A percentile compares a stretch with the other conserved stretches of the same genome.
phyloP scores from a whole-genome alignment of 768 basidiomycete species.

The Phylloporus scabripes region DNA sequence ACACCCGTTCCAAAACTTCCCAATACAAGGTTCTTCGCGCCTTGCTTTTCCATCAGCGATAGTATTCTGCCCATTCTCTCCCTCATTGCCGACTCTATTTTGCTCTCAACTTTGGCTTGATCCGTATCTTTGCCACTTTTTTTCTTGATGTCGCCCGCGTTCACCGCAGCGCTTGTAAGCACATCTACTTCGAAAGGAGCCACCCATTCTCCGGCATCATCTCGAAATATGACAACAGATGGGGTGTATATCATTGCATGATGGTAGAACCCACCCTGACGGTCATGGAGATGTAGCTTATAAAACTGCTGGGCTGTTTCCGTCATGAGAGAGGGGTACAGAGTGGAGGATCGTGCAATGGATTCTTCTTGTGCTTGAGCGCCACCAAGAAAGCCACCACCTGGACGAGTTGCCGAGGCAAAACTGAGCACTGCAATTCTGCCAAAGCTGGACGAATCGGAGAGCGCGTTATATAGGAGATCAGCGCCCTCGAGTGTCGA shows the following conservation, averaged over 20 bases:
- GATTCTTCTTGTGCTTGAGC: conserved; percentile 79
- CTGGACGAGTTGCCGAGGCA: conserved; percentile 68
- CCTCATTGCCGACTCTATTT: conserved; percentile 54
- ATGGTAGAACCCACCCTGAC: conserved; percentile 58
- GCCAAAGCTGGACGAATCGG: conserved; percentile 11
- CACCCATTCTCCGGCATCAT: conserved; percentile 53
- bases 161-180: conserved; percentile 70
- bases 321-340: conserved; percentile 59
- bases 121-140: conserved; percentile 12
- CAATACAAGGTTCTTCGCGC: conserved; percentile 54
- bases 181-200: conserved; percentile 59
- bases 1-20: conserved; percentile 79
- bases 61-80: conserved; percentile 69
- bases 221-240: conserved; percentile 53
- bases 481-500: conserved; percentile 61
- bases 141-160: conserved; percentile 49
- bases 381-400: conserved; percentile 70
- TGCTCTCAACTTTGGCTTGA: conserved; percentile 21
- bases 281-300: conserved; percentile 45
- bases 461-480: conserved; percentile 25
- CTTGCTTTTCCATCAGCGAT: conserved; percentile 57
- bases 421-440: conserved; percentile 68
- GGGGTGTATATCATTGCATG: conserved; percentile 78
- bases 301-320: conserved; percentile 57
- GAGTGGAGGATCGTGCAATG: conserved; percentile 68